Evolutionary conservation across 1,284 basidiomycete genomes (phyloP), one percentile per base, ranked within the genome.

Genomic region (Trametes hirsuta): DNA sequence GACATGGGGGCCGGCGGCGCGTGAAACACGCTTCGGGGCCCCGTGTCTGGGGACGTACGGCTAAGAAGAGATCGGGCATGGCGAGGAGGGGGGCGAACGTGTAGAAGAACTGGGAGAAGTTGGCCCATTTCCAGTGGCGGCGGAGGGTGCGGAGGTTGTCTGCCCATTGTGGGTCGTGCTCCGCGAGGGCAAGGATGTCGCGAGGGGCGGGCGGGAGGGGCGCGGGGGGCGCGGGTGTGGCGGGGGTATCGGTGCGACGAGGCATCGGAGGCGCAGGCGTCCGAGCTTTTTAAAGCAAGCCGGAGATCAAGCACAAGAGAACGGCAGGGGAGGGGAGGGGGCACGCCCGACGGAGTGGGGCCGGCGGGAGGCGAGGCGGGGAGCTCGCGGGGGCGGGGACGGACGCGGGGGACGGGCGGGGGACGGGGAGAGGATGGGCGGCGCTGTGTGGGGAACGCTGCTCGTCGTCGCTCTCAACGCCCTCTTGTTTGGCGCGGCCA

Each of bases 61-160:
- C 71, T 55, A 91, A 72, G 53, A 84, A 76, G 55, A 92, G 81
- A 71, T 90, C 87, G 61, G 81, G 76, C 77, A 88, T 81, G 55
- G 82, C 76, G 66, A 93, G 81, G 56, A 93, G 76, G 47, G 80
- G 79, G 53, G 81, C 79, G 75, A 93, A 93, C 24, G 88, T 92
- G 71, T 81, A 86, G 78, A 90, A 88, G 80, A 93, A 92, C 72
- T 93, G 90, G 74, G 84, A 83, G 72, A 92, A 87, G 24, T 87
- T 87, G 11, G 91, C 91, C 91, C 91, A 93, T 79, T 90, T 91
- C 90, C 91, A 92, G 58, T 90, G 81, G 51, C 78, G 84, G 58
- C 90, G 81, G 54, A 81, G 75, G 44, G 77, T 71, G 39, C 73
- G 66, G 63, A 83, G 72, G 62, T 84, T 76, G 63, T 80, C 76